phyloP scores from a whole-genome alignment of 495 filamentous ascomycete genomes.

The Lindgomyces ingoldianus region DNA sequence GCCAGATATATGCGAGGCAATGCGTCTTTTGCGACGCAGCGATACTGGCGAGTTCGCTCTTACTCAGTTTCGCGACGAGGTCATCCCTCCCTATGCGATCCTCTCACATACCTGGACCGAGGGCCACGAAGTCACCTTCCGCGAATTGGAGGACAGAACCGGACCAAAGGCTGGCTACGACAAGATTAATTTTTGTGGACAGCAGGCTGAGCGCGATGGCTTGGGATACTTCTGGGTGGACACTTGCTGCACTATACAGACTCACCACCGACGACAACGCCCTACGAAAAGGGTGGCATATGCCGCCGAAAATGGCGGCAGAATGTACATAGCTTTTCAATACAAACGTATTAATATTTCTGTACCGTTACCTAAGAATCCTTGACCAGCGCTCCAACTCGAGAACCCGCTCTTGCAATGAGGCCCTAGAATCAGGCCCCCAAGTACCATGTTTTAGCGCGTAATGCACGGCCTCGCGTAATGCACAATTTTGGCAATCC shows the following conservation, averaged over 20 bases:
- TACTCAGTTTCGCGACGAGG: constrained; percentile 6
- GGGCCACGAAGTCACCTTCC: neutral
- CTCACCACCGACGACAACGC: neutral
- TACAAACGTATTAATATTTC: too few relatives aligned
- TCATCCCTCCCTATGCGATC: constrained; percentile 1
- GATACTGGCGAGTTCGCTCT: constrained; percentile 1
- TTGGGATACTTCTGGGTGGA: neutral
- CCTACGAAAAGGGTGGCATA: too few relatives aligned
- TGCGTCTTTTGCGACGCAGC: constrained; percentile 8
- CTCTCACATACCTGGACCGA: neutral
- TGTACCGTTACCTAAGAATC: too few relatives aligned
- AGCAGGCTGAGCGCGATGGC: neutral
- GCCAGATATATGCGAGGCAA: neutral
- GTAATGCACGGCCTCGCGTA: too few relatives aligned
- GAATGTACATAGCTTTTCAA: too few relatives aligned
- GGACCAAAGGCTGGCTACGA: neutral
- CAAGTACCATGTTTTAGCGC: too few relatives aligned
- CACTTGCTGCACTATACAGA: neutral
- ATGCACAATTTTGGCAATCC: too few relatives aligned
- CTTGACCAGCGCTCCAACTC: too few relatives aligned
- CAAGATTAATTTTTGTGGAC: neutral
- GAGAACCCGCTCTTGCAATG: too few relatives aligned
- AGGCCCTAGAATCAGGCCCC: too few relatives aligned
- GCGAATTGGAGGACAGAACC: neutral
- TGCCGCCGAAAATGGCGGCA: too few relatives aligned